phyloP scores from a whole-genome alignment of 2,329 filamentous ascomycete genomes.

The Aspergillus puulaauensis region DNA sequence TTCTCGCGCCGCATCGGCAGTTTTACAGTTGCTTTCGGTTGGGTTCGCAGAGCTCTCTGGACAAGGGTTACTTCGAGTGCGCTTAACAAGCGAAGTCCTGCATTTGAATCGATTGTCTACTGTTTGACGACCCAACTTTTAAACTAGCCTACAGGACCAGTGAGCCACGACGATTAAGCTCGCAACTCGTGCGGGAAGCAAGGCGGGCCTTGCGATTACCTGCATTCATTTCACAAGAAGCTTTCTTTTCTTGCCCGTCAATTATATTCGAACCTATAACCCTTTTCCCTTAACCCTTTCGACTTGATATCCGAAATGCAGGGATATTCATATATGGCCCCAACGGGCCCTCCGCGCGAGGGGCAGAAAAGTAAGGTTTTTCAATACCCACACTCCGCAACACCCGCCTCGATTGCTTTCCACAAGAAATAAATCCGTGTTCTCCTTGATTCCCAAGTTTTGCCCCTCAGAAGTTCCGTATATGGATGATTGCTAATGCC shows the following conservation, averaged over 20 bases:
- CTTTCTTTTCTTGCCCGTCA: not conserved
- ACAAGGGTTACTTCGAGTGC: not conserved
- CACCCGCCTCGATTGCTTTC: not conserved
- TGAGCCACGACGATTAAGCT: not conserved
- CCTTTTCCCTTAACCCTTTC: not conserved
- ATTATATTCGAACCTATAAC: not conserved
- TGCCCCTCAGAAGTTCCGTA: not conserved
- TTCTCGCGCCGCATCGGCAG: not conserved
- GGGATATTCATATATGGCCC: slow-evolving; percentile 73
- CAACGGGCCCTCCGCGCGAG: slow-evolving; percentile 64
- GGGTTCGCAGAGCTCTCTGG: not conserved
- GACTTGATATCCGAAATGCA: slow-evolving; percentile 56
- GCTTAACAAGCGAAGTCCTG: not conserved
- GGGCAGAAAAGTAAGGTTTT: slow-evolving; percentile 75
- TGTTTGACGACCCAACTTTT: not conserved
- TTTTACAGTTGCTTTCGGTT: not conserved
- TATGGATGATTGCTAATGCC: slow-evolving; percentile 7
- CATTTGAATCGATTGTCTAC: not conserved
- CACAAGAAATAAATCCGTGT: not conserved
- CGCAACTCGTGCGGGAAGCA: slow-evolving; percentile 1
- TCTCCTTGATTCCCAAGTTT: no score
- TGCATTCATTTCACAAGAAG: slow-evolving; percentile 31
- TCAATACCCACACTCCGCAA: not conserved
- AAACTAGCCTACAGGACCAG: not conserved
- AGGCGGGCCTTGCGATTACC: slow-evolving; percentile 22